Base-by-base conservation (phyloP, 2,329 filamentous ascomycete species). In the Tetracladium maxilliforme region DNA sequence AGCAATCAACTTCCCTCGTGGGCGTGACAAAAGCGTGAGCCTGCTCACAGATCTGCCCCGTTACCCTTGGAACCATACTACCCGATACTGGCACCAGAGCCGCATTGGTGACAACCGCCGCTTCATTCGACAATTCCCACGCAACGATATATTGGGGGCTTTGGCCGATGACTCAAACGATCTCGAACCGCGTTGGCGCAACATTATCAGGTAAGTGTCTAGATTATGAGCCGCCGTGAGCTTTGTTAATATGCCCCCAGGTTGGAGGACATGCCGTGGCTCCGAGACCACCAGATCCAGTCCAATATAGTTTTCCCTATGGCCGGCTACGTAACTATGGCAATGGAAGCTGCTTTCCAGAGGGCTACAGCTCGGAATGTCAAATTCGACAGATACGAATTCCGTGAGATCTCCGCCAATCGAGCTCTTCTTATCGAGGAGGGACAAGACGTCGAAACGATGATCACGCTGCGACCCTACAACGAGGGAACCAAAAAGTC, bases 141-240 rank as follows among this genome's bases (percentile, higher is more conserved):
- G 62, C 8, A 54, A 59, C 21, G 64, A 70, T 30, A 46, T 70
- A 3, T 54, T 69, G 14, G 64, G 64, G 1, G 39, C 38, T 4
- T 32, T 34, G 4, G 33, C 37, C 1, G 30, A 36, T 17, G 42
- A 37, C 20, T 40, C 30, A 2, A 43, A 37, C 10, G 33, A 39
- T 7, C 31, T 44, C 4, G 41, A 46, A 19, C 43, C 44, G 4
- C 33, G 27, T 1, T 54, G 51, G 51, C 29, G 48, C 3, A 51
- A 51, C 23, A 28, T 43, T 3, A 25, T 54, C 4, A 21, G 14
- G 2, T 17, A 33, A 4, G 28, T 31, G 3, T 29, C 43, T 21
- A 21, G 30, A n/a, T n/a, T n/a, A n/a, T n/a, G n/a, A n/a, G n/a
- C n/a, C n/a, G n/a, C n/a, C n/a, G n/a, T n/a, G n/a, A n/a, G n/a